Conservation (phyloP, 495 filamentous ascomycete genomes). For the Viridothelium virens region DNA sequence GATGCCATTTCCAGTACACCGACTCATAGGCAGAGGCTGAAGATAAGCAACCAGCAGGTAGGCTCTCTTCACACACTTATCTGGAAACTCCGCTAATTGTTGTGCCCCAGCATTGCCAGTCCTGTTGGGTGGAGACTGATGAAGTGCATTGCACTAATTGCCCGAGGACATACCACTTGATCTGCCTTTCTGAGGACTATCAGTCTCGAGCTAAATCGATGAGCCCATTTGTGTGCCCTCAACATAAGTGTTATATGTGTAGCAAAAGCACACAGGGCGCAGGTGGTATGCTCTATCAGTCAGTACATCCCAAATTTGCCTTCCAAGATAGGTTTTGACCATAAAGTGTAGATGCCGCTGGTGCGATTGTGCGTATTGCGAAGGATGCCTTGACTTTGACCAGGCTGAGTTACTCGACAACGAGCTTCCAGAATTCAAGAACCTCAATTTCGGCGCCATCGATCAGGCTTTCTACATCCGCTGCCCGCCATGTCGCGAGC, state of each 20-base stretch:
- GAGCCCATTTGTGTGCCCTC: constrained; percentile 47
- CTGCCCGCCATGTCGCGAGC: constrained; percentile 39
- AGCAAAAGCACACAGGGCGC: constrained; percentile 47
- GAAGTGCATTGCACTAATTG: constrained; percentile 47
- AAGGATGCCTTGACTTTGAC: constrained; percentile 54
- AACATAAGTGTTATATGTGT: constrained; percentile 53
- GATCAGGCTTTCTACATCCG: constrained; percentile 46
- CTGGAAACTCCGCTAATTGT: background rate
- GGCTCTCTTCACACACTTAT: constrained; percentile 1
- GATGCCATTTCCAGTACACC: constrained; percentile 45
- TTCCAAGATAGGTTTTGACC: background rate
- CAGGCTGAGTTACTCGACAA: constrained; percentile 46
- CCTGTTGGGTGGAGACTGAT: constrained; percentile 46
- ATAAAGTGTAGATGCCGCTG: constrained; percentile 38
- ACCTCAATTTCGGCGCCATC: constrained; percentile 39
- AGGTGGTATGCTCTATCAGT: constrained; percentile 51
- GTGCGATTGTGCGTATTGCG: constrained; percentile 53
- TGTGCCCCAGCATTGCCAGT: constrained; percentile 42
- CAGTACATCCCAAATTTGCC: background rate
- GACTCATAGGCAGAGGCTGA: constrained; percentile 37
- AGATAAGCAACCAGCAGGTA: constrained; percentile 45
- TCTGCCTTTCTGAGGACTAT: constrained; percentile 42
- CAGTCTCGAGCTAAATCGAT: constrained; percentile 33
- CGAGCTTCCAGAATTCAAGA: constrained; percentile 44
- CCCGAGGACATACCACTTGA: constrained; percentile 49